Base-by-base conservation (phyloP, 2,329 filamentous ascomycete species). In the Aspergillus sergii region DNA sequence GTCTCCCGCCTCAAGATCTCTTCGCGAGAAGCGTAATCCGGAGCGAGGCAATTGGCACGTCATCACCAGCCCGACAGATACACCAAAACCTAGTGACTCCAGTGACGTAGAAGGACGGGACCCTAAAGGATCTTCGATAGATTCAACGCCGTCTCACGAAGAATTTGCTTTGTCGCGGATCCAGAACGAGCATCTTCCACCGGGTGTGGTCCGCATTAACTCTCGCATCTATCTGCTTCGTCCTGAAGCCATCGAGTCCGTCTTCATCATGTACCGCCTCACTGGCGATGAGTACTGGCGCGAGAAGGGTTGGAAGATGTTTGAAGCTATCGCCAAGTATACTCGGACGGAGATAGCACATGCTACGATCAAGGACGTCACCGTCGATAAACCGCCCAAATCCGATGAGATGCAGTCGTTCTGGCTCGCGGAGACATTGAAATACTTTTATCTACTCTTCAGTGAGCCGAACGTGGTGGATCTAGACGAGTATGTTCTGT, bases 221-320 rank as follows among this genome's bases (percentile, higher is more conserved):
- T 70, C 70, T 12, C 71, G 76, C 3, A 72, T 78, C 60, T 83
- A 81, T 66, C 73, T 78, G 36, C 68, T 83, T 73, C 72, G 80
- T 9, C 91, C 91, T 23, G 91, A 94, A 78, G 91, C 91, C 2
- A 92, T 94, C 59, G 91, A 94, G 79, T 91, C 88, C 16, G 86
- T 95, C 5, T 94, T 92, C 76, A 86, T 92, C 72, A 86, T 94
- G 82, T 92, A 90, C 75, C 86, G 91, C 62, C 82, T 92, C 63
- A 93, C 90, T 0, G 91, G 90, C 30, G 86, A 91, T 66, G 68
- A 81, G 1, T 79, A 82, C 56, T 90, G 88, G 84, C 86, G 86
- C 72, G 85, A 90, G 62, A 88, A 88, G 72, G 91, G 89, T 1
- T 93, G 91, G 91, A 80, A 81, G 60, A 93, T 93, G 90, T 93